Evolutionary conservation across 139 green algal genomes (phyloP).

Genomic region (Chlorella sorokiniana): DNA sequence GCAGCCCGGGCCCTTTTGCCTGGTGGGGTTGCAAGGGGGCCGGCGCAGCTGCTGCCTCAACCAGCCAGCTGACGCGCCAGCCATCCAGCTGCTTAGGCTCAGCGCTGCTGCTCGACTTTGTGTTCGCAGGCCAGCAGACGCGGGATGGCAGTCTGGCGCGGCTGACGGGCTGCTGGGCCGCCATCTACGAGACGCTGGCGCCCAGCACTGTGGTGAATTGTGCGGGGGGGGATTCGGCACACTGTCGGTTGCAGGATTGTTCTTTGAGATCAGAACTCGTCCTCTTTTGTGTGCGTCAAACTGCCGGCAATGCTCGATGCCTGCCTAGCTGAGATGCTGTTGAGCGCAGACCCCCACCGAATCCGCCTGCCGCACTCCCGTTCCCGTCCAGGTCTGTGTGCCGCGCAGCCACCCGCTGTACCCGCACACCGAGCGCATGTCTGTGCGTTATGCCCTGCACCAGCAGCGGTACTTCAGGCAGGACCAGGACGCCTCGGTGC

Average conservation of each 20-base stretch:
- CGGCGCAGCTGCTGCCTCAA: too few species aligned
- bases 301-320: background rate
- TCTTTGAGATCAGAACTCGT: too few species aligned
- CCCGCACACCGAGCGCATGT: conserved; percentile 7
- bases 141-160: background rate
- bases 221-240: too few species aligned
- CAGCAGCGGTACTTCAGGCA: background rate
- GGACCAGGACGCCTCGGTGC: background rate
- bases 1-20: too few species aligned
- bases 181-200: background rate
- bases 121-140: background rate
- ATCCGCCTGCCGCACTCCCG: background rate
- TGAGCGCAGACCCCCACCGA: background rate
- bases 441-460: background rate
- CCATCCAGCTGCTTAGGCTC: background rate
- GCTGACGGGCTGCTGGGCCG: background rate
- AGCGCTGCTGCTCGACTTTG: too few species aligned
- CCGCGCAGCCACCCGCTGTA: background rate
- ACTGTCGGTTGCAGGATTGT: background rate
- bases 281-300: background rate
- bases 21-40: too few species aligned
- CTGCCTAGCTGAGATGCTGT: background rate
- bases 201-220: background rate
- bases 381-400: background rate
- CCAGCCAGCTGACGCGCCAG: too few species aligned